phyloP scores from a whole-genome alignment of 2,329 filamentous ascomycete species.

The Xylaria sp. region DNA sequence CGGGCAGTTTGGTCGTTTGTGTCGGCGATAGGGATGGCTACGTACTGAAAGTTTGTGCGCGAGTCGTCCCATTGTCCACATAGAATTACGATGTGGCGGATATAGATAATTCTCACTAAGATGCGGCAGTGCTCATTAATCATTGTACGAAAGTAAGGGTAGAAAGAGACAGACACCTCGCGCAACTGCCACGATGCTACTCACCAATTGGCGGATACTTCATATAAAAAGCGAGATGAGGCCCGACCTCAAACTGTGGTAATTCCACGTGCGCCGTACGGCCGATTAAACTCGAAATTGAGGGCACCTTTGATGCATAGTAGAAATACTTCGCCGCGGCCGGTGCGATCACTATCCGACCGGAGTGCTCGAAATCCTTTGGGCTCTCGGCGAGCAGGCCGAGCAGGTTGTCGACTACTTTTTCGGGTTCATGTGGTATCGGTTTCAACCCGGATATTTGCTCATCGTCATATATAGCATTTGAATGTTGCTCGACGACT shows the following conservation, averaged over 20 bases:
- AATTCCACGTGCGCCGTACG: not conserved
- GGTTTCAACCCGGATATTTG: conserved; percentile 1
- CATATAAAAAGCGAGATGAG: not conserved
- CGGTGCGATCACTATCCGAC: conserved; percentile 10
- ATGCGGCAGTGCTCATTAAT: not conserved
- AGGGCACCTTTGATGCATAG: not conserved
- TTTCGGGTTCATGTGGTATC: not conserved
- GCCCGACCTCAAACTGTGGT: not conserved
- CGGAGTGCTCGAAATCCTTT: conserved; percentile 18
- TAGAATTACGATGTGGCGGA: conserved; percentile 3
- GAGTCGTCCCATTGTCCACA: conserved; percentile 27
- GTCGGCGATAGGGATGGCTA: not conserved
- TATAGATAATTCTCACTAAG: not conserved
- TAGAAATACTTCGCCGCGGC: not conserved
- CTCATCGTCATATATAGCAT: not conserved
- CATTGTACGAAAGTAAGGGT: not conserved
- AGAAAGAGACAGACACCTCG: not conserved
- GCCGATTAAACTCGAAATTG: not conserved
- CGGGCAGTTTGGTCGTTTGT: not conserved
- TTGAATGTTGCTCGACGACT: not conserved
- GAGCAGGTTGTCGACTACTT: not conserved
- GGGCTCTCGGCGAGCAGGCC: conserved; percentile 27
- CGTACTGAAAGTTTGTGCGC: conserved; percentile 4
- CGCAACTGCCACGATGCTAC: not conserved
- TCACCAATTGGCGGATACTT: conserved; percentile 14